Conservation (phyloP, 768 basidiomycete genomes). For the Lyophyllum semitale region DNA sequence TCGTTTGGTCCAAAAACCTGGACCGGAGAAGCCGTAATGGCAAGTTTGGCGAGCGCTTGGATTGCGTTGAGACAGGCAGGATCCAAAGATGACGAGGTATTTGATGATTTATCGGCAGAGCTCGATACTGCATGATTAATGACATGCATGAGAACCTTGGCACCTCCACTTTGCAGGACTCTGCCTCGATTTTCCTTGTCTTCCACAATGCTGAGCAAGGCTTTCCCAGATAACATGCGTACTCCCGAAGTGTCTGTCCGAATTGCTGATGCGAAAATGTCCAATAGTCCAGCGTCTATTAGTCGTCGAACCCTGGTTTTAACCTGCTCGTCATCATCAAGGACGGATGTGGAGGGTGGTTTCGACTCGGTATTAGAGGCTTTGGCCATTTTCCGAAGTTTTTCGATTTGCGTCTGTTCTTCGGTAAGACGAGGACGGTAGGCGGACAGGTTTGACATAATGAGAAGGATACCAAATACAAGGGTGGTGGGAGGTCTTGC, state of each 20-base stretch:
- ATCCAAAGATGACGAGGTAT: slow-evolving; percentile 32
- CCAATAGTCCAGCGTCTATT: slow-evolving; percentile 63
- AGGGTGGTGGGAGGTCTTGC: slow-evolving; percentile 48
- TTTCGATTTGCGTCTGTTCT: slow-evolving; percentile 83
- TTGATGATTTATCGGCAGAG: slow-evolving; percentile 23
- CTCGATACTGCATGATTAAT: slow-evolving; percentile 50
- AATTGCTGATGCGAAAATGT: slow-evolving; percentile 59
- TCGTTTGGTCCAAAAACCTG: slow-evolving; percentile 89
- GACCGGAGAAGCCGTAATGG: slow-evolving; percentile 88
- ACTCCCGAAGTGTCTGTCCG: slow-evolving; percentile 66
- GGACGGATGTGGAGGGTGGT: slow-evolving; percentile 30
- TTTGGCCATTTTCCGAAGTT: slow-evolving; percentile 75
- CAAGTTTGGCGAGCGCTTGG: slow-evolving; percentile 90
- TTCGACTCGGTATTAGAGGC: slow-evolving; percentile 30
- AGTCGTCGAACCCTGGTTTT: slow-evolving; percentile 57
- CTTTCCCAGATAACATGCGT: slow-evolving; percentile 56
- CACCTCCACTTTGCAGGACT: slow-evolving; percentile 78
- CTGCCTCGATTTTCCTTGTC: slow-evolving; percentile 76
- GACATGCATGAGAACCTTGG: slow-evolving; percentile 60
- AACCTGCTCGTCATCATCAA: slow-evolving; percentile 73
- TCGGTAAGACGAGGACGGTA: slow-evolving; percentile 73
- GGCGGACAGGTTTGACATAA: slow-evolving; percentile 73
- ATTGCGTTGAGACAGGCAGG: slow-evolving; percentile 58
- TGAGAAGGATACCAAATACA: slow-evolving; percentile 76
- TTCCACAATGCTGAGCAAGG: slow-evolving; percentile 72